phyloP scores from a whole-genome alignment of 75 land plant species.

The Larix kaempferi region DNA sequence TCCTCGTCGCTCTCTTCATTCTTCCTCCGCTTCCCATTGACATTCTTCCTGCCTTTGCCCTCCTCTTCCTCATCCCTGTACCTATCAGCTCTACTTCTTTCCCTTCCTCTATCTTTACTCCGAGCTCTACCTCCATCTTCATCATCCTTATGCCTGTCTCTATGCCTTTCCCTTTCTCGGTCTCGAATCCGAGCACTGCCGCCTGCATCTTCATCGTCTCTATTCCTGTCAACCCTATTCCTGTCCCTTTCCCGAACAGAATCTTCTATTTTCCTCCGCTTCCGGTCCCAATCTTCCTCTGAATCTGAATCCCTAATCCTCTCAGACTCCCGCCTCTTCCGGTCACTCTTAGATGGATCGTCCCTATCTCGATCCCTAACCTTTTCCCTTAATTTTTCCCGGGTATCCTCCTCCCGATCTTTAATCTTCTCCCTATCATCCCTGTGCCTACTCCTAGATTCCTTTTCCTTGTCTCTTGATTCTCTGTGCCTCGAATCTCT shows the following conservation, averaged over 20 bases:
- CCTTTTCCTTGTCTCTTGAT: not conserved
- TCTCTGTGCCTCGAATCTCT: constrained; percentile 7
- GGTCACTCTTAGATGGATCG: not conserved
- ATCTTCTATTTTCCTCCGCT: constrained; percentile 12
- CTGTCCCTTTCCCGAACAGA: constrained; percentile 1
- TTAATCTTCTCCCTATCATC: not conserved
- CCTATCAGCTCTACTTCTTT: constrained; percentile 20
- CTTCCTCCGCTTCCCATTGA: constrained; percentile 23
- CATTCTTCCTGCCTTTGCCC: constrained; percentile 6
- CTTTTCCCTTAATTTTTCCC: not conserved
- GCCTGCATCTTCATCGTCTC: constrained; percentile 10
- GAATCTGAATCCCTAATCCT: constrained; percentile 13
- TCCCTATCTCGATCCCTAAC: constrained; percentile 13
- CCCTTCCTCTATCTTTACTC: not conserved
- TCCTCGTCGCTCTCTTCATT: constrained; percentile 56
- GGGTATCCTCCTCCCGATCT: not conserved
- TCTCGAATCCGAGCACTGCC: constrained; percentile 7
- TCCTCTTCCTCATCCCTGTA: constrained; percentile 42
- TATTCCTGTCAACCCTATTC: not conserved
- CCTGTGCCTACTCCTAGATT: not conserved
- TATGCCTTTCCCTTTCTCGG: constrained; percentile 5
- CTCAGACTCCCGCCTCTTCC: not conserved
- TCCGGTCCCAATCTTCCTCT: constrained; percentile 23
- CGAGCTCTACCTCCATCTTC: constrained; percentile 6
- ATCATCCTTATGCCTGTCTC: constrained; percentile 11